Evolutionary conservation across 1,284 basidiomycete genomes (phyloP), one percentile per base, ranked within the genome.

Genomic region (Ceratobasidium sp.): DNA sequence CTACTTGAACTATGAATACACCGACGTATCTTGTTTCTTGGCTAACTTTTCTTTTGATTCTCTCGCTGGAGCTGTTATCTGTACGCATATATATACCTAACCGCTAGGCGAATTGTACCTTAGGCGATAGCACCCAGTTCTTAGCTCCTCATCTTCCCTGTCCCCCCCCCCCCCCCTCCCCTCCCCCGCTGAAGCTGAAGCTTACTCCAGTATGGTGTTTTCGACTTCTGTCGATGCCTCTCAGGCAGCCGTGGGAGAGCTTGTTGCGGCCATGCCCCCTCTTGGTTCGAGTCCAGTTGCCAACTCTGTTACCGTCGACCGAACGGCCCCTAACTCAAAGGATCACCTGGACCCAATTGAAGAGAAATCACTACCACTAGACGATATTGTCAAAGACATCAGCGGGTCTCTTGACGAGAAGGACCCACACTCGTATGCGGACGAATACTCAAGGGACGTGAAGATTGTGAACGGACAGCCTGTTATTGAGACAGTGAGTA

Each of bases 391-490:
- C 11, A 61, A 51, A 28, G 56, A 61, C 39, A 10, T 37, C 23
- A 23, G 33, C 31, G 13, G 20, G 8, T 61, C 69, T 23, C 26
- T 73, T 20, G 56, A 61, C 33, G 69, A 61, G 42, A 61, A 73
- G 42, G 28, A 45, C 8, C 39, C 56, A 13, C 39, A 47, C 13
- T 23, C 42, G 2, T 39, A 49, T 28, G 23, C 39, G 13, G 33
- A 61, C 33, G 42, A 42, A 7, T 51, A 61, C 23, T 49, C 28
- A 7, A 28, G 28, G 11, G 45, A 60, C 47, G 56, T 73, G 26
- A 73, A 49, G 28, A 58, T 47, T 13, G 82, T 87, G 68, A 86
- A 89, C 42, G 88, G 88, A 53, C 88, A 90, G 81, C 88, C 88
- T 0, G 86, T 90, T 49, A 86, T 90, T 69, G 86, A 84, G 1